Conservation (phyloP, 805 yeast species). For the Suhomyces faveliae region DNA sequence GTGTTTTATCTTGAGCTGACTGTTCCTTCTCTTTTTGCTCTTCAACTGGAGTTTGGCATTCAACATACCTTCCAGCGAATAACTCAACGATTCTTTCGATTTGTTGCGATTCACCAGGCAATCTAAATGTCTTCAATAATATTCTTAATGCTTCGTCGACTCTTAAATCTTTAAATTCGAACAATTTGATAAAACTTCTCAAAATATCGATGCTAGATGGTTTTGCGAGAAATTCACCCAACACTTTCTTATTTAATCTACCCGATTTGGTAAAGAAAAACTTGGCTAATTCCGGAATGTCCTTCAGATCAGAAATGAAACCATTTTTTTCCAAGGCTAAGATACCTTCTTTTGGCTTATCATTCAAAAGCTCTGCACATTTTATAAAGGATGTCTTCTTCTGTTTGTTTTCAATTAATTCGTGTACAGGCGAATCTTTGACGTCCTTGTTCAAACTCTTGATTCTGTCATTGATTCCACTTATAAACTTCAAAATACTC, state of each 20-base stretch:
- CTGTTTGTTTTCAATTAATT: conserved; percentile 42
- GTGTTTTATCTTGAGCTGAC: background rate
- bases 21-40: conserved; percentile 4
- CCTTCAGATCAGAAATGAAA: conserved; percentile 51
- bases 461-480: conserved; percentile 56
- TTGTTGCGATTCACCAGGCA: conserved; percentile 97
- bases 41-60: conserved; percentile 44
- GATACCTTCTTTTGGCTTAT: conserved; percentile 75
- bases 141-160: conserved; percentile 92
- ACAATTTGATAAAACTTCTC: conserved; percentile 59
- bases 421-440: conserved; percentile 17
- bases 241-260: conserved; percentile 77
- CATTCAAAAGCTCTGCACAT: conserved; percentile 75
- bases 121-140: conserved; percentile 75
- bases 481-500: conserved; percentile 71
- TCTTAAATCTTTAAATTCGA: conserved; percentile 74
- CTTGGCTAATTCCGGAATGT: conserved; percentile 62
- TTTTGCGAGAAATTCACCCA: conserved; percentile 85
- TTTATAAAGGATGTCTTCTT: conserved; percentile 73
- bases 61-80: conserved; percentile 78
- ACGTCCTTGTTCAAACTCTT: conserved; percentile 23
- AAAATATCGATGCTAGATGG: conserved; percentile 62
- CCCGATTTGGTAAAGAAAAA: conserved; percentile 79
- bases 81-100: conserved; percentile 88
- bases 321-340: conserved; percentile 60